Evolutionary conservation across 2,329 filamentous ascomycete species (phyloP).

Genomic region (Botryotinia globosa): DNA sequence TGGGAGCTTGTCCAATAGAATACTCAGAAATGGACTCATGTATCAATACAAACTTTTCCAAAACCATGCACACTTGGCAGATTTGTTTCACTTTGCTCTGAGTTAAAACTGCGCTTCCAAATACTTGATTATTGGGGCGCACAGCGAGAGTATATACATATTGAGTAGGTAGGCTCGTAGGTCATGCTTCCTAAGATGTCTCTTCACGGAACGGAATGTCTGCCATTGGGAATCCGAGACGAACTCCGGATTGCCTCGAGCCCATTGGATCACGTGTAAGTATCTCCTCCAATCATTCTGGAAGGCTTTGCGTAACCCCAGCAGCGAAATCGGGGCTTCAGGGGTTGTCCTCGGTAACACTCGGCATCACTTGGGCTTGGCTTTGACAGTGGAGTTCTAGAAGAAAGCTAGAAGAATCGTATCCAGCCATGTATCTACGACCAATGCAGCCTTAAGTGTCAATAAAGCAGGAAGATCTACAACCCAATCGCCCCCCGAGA

Average conservation of each 20-base stretch:
- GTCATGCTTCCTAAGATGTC: background rate
- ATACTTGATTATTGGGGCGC: background rate
- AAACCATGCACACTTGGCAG: background rate
- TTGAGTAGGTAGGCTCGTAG: background rate
- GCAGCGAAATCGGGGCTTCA: constrained; percentile 8
- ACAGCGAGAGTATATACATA: background rate
- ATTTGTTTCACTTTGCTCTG: background rate
- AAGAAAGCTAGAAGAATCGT: constrained; percentile 1
- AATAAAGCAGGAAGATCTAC: constrained; percentile 8
- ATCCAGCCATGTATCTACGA: background rate
- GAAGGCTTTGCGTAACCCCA: background rate
- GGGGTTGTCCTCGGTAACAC: background rate
- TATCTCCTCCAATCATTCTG: background rate
- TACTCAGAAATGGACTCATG: background rate
- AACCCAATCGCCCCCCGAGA: background rate
- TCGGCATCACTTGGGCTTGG: background rate
- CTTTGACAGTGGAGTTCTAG: constrained; percentile 11
- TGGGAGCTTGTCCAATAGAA: background rate
- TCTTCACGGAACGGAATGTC: background rate
- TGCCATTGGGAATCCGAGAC: background rate
- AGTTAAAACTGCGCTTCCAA: background rate
- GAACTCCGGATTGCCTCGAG: background rate
- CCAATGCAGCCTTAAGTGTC: constrained; percentile 1
- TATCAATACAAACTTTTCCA: constrained; percentile 3
- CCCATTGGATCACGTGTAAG: background rate